Base-by-base conservation (phyloP, 2,329 filamentous ascomycete species). In the Dactylellina cionopaga region DNA sequence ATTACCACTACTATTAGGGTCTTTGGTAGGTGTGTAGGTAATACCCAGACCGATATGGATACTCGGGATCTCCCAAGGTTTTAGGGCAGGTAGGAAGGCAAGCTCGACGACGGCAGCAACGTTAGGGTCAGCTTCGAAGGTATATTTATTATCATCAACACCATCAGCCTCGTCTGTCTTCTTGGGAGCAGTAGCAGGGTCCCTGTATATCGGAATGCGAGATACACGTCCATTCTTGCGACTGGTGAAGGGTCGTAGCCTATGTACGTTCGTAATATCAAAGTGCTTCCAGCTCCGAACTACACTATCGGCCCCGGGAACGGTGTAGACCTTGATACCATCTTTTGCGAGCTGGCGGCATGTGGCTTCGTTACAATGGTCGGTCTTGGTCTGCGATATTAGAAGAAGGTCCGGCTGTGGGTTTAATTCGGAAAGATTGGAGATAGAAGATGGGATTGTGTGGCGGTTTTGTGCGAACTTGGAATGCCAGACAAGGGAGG, bases 231-330 rank as follows among this genome's bases (percentile, higher is more conserved):
- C 69, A 9, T 39, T 68, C 24, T 63, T 68, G 39, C 51, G 47
- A 29, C 62, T 74, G 2, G 63, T 66, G 27, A 69, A 74, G 11
- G 63, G 69, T 1, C 63, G 51, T 52, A 66, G 27, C 13, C 60
- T 46, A 37, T 69, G 69, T 17, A 66, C 63, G 86, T 78, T 76
- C 82, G 37, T 84, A 19, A 83, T 80, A 56, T 86, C 84, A 77
- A 92, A 92, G 79, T 91, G 83, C 62, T 87, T 87, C 89, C 89
- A 92, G 65, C 85, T 83, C 62, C 83, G 83, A 58, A 92, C 91
- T 70, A 85, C 82, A 75, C 85, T 87, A 33, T 89, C 89, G 2
- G 89, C 87, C 2, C 84, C 81, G 2, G 88, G 86, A 4, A 74
- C 70, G 11, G 63, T 41, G 35, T 64, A 64, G 13, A 66, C 35